Base-by-base conservation (phyloP, 176 grass and related monocot species). In the Ensete ventricosum region DNA sequence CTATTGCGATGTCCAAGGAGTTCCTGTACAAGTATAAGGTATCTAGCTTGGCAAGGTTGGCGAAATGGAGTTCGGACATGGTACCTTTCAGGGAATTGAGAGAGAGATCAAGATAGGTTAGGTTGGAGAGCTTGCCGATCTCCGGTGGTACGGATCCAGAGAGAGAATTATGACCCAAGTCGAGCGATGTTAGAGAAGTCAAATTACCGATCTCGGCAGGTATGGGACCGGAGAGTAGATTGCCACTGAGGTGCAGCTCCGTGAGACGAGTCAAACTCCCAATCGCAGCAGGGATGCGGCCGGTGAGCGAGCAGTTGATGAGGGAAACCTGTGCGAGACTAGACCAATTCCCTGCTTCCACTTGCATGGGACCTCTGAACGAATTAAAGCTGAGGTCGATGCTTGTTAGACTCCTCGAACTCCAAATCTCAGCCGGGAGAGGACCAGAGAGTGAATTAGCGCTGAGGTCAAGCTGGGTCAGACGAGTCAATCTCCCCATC, bases 161-260 rank as follows among this genome's bases (percentile, higher is more conserved):
- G 51, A 71, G 34, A 17, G 50, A 78, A 70, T 82, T 90, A 20
- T 65, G 20, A 0, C 54, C 51, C 78, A 89, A 66, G 20, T 0
- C 0, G 11, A 87, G 14, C 70, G 64, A 29, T 59, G 7, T 52
- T 58, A 90, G 78, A 9, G 78, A 79, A 69, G 55, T 67, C 58
- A 90, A 52, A 22, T 70, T 79, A 11, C 21, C 20, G 25, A 21
- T 65, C 23, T 27, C 21, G 0, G 5, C 6, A 34, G 25, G 62
- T 65, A 64, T 9, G 2, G 22, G 1, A 23, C 62, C 62, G 1
- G 10, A 0, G 10, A 64, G 22, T 1, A 0, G 22, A 64, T 24
- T 26, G 0, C 0, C 0, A 64, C 3, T 23, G 25, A 65, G 23
- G 0, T 25, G 0, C 1, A 64, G 62, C 3, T 21, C 1, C 20